These are phyloP conservation scores for Neurospora crassa DNA, from an alignment of 2,329 filamentous ascomycete genomes.

Conservation along the genomic window DNA sequence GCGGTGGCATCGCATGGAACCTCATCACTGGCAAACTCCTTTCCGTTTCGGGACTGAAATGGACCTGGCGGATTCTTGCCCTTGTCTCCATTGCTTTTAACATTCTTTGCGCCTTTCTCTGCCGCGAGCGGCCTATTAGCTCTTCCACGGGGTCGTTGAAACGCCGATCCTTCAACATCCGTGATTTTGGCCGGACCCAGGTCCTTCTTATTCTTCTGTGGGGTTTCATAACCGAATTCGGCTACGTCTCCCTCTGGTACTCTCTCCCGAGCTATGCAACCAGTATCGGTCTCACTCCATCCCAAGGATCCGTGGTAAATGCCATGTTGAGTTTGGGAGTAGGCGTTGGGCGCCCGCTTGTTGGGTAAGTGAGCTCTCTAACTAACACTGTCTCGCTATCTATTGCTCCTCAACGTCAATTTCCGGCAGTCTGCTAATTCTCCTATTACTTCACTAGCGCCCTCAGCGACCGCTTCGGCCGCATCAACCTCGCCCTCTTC, in stretches of 20 bases:
- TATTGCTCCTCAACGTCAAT: background rate
- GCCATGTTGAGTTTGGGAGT: conserved; percentile 55
- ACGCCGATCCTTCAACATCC: conserved; percentile 41
- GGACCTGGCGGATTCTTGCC: conserved; percentile 52
- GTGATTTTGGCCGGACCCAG: conserved; percentile 41
- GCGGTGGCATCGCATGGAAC: conserved; percentile 50
- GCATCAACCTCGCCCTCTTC: conserved; percentile 51
- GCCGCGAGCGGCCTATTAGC: conserved; percentile 38
- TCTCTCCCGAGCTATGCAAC: conserved; percentile 53
- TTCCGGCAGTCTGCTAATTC: background rate
- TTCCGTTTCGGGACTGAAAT: conserved; percentile 41
- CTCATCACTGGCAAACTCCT: conserved; percentile 50
- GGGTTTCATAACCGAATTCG: conserved; percentile 53
- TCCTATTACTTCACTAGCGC: background rate
- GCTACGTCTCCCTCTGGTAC: conserved; percentile 56
- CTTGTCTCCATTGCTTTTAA: conserved; percentile 45
- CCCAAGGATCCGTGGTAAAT: conserved; percentile 52
- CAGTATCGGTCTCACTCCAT: conserved; percentile 45
- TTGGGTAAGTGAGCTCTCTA: conserved; percentile 36
- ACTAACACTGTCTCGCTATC: background rate
- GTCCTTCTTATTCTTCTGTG: conserved; percentile 49
- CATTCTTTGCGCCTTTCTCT: conserved; percentile 39
- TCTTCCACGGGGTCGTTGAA: background rate
- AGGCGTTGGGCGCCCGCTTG: conserved; percentile 42
- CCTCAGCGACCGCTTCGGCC: conserved; percentile 49